Percentiles rank a stretch among this genome's conserved stretches.
Conservation (phyloP, 768 basidiomycete species). For the Collybia sp. region DNA sequence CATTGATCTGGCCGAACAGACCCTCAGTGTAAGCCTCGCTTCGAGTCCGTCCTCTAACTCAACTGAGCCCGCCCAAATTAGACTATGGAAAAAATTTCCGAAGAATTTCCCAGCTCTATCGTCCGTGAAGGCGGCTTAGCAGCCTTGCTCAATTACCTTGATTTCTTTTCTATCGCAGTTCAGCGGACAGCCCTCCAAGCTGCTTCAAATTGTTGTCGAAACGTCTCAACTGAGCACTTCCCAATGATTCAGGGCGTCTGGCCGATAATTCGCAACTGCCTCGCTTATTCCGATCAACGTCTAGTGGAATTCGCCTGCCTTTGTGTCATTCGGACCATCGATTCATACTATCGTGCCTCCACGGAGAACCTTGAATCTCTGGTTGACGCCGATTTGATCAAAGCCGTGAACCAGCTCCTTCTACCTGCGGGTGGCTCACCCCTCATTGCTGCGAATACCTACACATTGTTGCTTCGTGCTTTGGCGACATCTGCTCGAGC, state of each 20-base stretch:
- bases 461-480: constrained; percentile 81
- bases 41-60: constrained; percentile 9
- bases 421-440: constrained; percentile 85
- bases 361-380: constrained; percentile 84
- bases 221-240: constrained; percentile 86
- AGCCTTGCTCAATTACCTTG: constrained; percentile 91
- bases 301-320: constrained; percentile 97
- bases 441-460: constrained; percentile 81
- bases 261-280: constrained; percentile 90
- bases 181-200: constrained; percentile 96
- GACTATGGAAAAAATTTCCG: constrained; percentile 98
- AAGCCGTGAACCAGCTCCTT: constrained; percentile 81
- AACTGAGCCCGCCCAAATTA: constrained; percentile 26
- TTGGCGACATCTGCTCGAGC: constrained; percentile 84
- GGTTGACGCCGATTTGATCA: constrained; percentile 74
- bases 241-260: constrained; percentile 84
- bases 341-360: constrained; percentile 83
- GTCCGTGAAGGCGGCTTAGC: constrained; percentile 93
- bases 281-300: constrained; percentile 89
- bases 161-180: constrained; percentile 98
- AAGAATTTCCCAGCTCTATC: constrained; percentile 94
- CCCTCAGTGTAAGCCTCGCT: constrained; percentile 75
- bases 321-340: constrained; percentile 91
- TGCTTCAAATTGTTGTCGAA: constrained; percentile 94
- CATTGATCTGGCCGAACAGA: constrained; percentile 98